Evolutionary conservation across 2,329 filamentous ascomycete species (phyloP), one percentile per base, ranked within the genome.

Genomic region (Diplodia seriata): DNA sequence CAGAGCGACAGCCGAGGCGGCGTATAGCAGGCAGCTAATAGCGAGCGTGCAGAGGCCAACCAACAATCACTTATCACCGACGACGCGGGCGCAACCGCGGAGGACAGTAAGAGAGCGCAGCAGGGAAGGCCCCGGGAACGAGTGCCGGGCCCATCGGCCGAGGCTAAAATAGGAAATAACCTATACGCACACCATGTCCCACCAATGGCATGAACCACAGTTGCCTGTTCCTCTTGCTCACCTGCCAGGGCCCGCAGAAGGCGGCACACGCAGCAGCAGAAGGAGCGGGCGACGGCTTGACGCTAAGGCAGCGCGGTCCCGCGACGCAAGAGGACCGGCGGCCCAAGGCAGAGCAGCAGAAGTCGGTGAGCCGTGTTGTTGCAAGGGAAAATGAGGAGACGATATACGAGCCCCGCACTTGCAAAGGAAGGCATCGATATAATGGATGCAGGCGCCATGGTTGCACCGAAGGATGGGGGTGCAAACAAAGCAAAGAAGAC

Each of bases 101-200:
- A 62, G 43, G 29, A 33, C 18, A 7, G 8, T 33, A 7, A 8
- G 9, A 38, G 36, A 11, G 36, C 36, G 36, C 9, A 2, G 36
- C 26, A 55, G 53, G 29, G 31, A 36, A 55, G 53, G 14, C 15
- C 33, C 15, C 54, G 54, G 54, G 31, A 26, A 9, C 31, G n/a
- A 15, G 29, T 8, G 36, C 33, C 23, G 5, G 29, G 26, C 9
- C 26, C 51, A 55, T 31, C 43, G 43, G 43, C 43, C 43, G 43
- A 47, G 43, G 47, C 59, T 63, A 63, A 51, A 63, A 40, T 51
- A 51, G 43, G 59, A 40, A 63, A 63, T 63, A 63, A 51, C 23
- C 56, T 33, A 61, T 26, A 49, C 31, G n/a, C n/a, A 4, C 18
- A 7, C n/a, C 33, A 12, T 1, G 18, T 6, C 11, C 31, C 54